These are phyloP conservation scores for Arxiozyma heterogenica DNA, from an alignment of 1,139 yeast genomes.

Conservation along the genomic window DNA sequence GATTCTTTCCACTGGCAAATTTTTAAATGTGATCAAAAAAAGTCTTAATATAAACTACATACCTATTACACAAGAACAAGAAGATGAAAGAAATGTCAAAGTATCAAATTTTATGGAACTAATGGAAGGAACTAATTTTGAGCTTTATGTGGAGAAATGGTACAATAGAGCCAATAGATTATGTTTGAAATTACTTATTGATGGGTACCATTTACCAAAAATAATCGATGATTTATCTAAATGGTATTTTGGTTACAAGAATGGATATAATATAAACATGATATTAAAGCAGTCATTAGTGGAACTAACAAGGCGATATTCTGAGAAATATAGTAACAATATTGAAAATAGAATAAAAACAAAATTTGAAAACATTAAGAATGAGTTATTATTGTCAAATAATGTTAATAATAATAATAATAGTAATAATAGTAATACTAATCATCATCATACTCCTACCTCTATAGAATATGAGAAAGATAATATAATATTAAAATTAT, in stretches of 20 bases:
- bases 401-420: no score
- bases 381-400: not conserved
- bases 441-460: not conserved
- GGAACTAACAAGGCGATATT: slow-evolving; percentile 20
- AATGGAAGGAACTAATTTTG: slow-evolving; percentile 52
- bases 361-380: slow-evolving; percentile 15
- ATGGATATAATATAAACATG: slow-evolving; percentile 25
- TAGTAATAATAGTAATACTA: slow-evolving; percentile 9
- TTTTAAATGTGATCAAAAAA: slow-evolving; percentile 48
- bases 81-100: not conserved
- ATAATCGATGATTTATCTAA: slow-evolving; percentile 44
- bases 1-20: slow-evolving; percentile 76
- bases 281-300: slow-evolving; percentile 19
- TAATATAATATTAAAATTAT: slow-evolving; percentile 23
- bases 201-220: slow-evolving; percentile 47
- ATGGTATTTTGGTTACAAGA: slow-evolving; percentile 48
- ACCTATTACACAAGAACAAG: slow-evolving; percentile 4
- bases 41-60: slow-evolving; percentile 12
- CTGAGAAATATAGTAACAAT: slow-evolving; percentile 6
- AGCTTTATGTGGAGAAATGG: slow-evolving; percentile 50
- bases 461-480: not conserved
- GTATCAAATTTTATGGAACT: slow-evolving; percentile 24
- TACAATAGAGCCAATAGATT: slow-evolving; percentile 61
- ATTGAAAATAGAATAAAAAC: slow-evolving; percentile 19
- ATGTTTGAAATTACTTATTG: slow-evolving; percentile 48